A percentile compares a stretch with the other conserved stretches of the same genome.
These are phyloP conservation scores for Aschersonia sp. DNA, from an alignment of 2,329 filamentous ascomycete species.

Conservation along the genomic window DNA sequence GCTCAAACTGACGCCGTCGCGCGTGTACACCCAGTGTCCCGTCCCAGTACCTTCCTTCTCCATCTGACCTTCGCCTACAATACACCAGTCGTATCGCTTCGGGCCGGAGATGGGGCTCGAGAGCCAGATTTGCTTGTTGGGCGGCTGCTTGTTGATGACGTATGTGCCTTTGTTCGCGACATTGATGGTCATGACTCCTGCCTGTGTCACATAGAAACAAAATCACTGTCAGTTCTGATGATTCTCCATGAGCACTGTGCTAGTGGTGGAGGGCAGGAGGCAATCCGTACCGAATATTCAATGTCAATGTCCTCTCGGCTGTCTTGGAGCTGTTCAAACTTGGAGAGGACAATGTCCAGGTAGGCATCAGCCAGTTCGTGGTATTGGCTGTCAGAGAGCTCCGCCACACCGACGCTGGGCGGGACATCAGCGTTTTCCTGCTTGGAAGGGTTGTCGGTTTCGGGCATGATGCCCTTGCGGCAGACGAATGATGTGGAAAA, in stretches of 20 bases:
- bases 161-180: constrained; percentile 63
- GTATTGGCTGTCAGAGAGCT: constrained; percentile 58
- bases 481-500: constrained; percentile 15
- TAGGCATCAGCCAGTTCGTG: constrained; percentile 65
- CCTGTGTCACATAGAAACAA: constrained; percentile 30
- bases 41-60: constrained; percentile 63
- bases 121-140: constrained; percentile 96
- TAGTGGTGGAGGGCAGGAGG: background rate
- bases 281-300: constrained; percentile 61
- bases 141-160: constrained; percentile 95
- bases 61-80: constrained; percentile 51
- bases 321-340: constrained; percentile 64
- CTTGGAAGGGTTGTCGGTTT: constrained; percentile 38
- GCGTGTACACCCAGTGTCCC: constrained; percentile 76
- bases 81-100: constrained; percentile 85
- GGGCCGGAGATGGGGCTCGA: constrained; percentile 83
- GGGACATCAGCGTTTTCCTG: constrained; percentile 20
- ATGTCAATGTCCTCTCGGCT: constrained; percentile 63
- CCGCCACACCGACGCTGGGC: constrained; percentile 35
- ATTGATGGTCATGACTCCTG: constrained; percentile 69
- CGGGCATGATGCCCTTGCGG: constrained; percentile 43
- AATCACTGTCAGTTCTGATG: too few species aligned
- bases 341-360: constrained; percentile 40
- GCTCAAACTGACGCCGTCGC: constrained; percentile 65
- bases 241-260: too few species aligned